Evolutionary conservation across 2,329 filamentous ascomycete species (phyloP).

Genomic region (Cercospora janseana): DNA sequence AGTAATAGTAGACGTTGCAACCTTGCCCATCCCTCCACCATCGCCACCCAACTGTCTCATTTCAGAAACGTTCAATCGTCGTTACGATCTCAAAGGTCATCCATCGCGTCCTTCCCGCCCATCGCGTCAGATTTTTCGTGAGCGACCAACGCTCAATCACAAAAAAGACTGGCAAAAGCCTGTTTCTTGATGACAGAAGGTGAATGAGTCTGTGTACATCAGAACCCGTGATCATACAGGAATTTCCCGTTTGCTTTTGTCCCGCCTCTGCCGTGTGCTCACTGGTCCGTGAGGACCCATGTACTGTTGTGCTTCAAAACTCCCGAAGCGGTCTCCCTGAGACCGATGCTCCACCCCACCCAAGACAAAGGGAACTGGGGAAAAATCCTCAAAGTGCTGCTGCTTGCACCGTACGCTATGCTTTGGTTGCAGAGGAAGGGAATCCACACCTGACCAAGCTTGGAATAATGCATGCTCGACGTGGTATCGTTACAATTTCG

Average conservation of each 20-base stretch:
- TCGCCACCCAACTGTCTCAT: too few relatives aligned
- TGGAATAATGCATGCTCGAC: constrained; percentile 19
- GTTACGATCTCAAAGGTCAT: too few relatives aligned
- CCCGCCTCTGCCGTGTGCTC: constrained; percentile 10
- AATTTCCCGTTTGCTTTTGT: background rate
- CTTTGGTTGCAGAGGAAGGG: constrained; percentile 6
- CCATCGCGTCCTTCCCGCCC: too few relatives aligned
- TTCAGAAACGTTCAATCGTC: too few relatives aligned
- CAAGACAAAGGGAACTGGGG: background rate
- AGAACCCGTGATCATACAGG: background rate
- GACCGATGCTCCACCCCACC: constrained; percentile 1
- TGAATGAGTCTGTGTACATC: too few relatives aligned
- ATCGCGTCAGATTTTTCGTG: too few relatives aligned
- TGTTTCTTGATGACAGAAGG: too few relatives aligned
- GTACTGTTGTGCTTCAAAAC: background rate
- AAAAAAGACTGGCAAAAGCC: too few relatives aligned
- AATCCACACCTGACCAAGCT: constrained; percentile 18
- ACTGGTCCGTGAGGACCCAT: constrained; percentile 16
- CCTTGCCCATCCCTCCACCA: too few relatives aligned
- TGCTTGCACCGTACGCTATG: constrained; percentile 22
- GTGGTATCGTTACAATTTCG: constrained; percentile 25
- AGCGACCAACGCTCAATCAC: too few relatives aligned
- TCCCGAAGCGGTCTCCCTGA: background rate
- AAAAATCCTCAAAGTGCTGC: constrained; percentile 7
- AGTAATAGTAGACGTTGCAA: too few relatives aligned